Evolutionary conservation across 2,329 filamentous ascomycete genomes (phyloP), one percentile per base, ranked within the genome.

Genomic region (Cercospora brassicicola): DNA sequence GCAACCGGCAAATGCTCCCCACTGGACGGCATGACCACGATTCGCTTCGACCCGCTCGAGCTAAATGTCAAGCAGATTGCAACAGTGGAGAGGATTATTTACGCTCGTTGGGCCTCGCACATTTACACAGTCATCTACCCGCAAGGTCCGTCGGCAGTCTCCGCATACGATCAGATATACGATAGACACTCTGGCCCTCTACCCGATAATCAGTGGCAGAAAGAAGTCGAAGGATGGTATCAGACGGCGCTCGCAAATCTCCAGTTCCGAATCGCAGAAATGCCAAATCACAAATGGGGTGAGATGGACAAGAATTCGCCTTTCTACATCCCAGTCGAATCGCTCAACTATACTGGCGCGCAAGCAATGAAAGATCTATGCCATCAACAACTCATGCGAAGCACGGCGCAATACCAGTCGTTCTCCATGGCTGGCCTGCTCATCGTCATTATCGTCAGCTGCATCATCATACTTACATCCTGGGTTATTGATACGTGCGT

Each of bases 391-490:
- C 36, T 42, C 36, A 42, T 42, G 36, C 36, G 36, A 6, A 42
- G 36, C 15, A 42, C 36, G 36, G 36, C 36, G 5, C 36, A 42
- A 9, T 42, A 42, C 15, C 36, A 42, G 15, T 42, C 36, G 36
- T 42, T 42, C 13, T 42, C 36, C 0, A 42, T 42, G 36, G 36
- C 36, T 3, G 62, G 62, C 20, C 30, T 65, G n/a, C 33, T 65
- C 8, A 60, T 65, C 15, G 53, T 65, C 18, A 26, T 65, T 8
- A 65, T 59, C 20, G 11, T 59, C n/a, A 65, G 62, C 20, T 65
- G 62, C 45, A 39, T 55, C 30, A 65, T 65, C 53, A 65, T 60
- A 20, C n/a, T 65, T 23, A 48, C 62, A 23, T 65, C 62, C 15
- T 65, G 55, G 62, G 55, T 31, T 7, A 55, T 65, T 15, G 62